A percentile compares a stretch with the other conserved stretches of the same genome.
These are phyloP conservation scores for Cercospora berteroae DNA, from an alignment of 2,329 filamentous ascomycete species.

Conservation along the genomic window DNA sequence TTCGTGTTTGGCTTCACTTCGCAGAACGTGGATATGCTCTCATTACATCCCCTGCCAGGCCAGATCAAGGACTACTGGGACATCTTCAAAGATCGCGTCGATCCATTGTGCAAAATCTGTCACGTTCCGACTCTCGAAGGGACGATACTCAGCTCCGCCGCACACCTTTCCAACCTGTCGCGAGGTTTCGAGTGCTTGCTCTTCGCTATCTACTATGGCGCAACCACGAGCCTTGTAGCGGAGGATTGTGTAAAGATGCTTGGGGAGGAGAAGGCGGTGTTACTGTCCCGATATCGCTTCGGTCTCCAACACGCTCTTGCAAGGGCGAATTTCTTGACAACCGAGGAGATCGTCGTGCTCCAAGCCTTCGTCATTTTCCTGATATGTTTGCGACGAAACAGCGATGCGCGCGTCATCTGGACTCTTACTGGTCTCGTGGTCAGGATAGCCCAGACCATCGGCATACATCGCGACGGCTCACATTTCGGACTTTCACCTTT, in stretches of 20 bases:
- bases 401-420: constrained; percentile 55
- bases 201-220: constrained; percentile 62
- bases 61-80: constrained; percentile 69
- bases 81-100: constrained; percentile 69
- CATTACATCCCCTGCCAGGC: constrained; percentile 63
- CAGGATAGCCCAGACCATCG: constrained; percentile 59
- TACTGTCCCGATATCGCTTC: constrained; percentile 59
- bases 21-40: constrained; percentile 63
- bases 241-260: constrained; percentile 50
- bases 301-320: constrained; percentile 63
- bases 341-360: constrained; percentile 60
- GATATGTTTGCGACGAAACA: constrained; percentile 54
- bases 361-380: constrained; percentile 64
- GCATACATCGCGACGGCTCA: constrained; percentile 59
- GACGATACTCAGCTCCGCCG: constrained; percentile 60
- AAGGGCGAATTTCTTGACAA: constrained; percentile 61
- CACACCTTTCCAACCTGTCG: constrained; percentile 58
- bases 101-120: constrained; percentile 68
- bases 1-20: constrained; percentile 74
- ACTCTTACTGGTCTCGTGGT: constrained; percentile 59
- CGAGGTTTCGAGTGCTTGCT: constrained; percentile 59
- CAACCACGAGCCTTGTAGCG: constrained; percentile 52
- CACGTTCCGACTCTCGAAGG: constrained; percentile 67
- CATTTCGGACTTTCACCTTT: constrained; percentile 58
- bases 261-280: constrained; percentile 51